Evolutionary conservation across 1,139 yeast genomes (phyloP).

Genomic region (Taphrina pruni): DNA sequence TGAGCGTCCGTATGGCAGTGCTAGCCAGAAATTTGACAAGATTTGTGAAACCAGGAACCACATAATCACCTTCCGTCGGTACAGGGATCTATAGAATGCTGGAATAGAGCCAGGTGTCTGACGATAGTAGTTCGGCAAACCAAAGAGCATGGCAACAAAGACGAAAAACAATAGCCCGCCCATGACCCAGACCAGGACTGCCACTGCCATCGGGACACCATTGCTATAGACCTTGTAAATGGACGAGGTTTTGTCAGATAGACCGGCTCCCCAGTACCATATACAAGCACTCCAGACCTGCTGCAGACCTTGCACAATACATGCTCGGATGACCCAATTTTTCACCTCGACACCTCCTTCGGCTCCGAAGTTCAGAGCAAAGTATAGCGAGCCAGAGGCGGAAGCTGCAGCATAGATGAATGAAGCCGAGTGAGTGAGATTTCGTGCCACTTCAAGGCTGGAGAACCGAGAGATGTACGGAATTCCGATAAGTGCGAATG

Average conservation of each 20-base stretch:
- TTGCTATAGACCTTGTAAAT: slow-evolving; percentile 26
- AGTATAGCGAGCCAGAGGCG: slow-evolving; percentile 41
- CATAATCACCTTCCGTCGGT: slow-evolving; percentile 38
- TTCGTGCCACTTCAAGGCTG: slow-evolving; percentile 6
- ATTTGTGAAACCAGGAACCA: slow-evolving; percentile 42
- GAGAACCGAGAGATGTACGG: slow-evolving; percentile 21
- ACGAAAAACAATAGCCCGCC: slow-evolving; percentile 17
- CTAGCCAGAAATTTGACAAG: slow-evolving; percentile 40
- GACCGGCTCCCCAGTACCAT: slow-evolving; percentile 41
- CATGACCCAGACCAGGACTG: slow-evolving; percentile 35
- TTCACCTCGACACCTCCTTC: slow-evolving; percentile 40
- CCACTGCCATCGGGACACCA: slow-evolving; percentile 22
- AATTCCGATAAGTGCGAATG: slow-evolving; percentile 39
- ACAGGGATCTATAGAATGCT: slow-evolving; percentile 37
- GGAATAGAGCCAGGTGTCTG: slow-evolving; percentile 41
- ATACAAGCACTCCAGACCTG: slow-evolving; percentile 42
- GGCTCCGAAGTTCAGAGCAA: slow-evolving; percentile 42
- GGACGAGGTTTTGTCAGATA: slow-evolving; percentile 20
- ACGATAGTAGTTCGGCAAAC: slow-evolving; percentile 41
- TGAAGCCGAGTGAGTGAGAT: slow-evolving; percentile 32
- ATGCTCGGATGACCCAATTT: slow-evolving; percentile 42
- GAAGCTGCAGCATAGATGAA: slow-evolving; percentile 40
- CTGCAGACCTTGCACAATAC: slow-evolving; percentile 41
- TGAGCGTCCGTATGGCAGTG: slow-evolving; percentile 37
- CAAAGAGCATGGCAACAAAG: slow-evolving; percentile 33